Base-by-base conservation (phyloP, 768 basidiomycete species). In the Russula sp. region DNA sequence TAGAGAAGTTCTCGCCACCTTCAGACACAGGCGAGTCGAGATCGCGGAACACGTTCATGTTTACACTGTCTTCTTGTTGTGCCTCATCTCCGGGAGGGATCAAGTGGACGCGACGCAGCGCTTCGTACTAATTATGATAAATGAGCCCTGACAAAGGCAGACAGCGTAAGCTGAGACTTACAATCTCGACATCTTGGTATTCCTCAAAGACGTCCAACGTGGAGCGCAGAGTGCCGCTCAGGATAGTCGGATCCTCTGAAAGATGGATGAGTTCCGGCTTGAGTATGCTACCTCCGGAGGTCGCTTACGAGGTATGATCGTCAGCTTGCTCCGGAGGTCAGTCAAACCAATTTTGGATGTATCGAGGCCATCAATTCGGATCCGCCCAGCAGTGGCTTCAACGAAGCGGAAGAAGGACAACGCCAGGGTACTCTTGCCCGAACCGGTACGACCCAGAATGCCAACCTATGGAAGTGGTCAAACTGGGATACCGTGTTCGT, bases 381-480 rank as follows among this genome's bases (percentile, higher is more conserved):
- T 93, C 7, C 77, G 78, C 6, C 92, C 92, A 68, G 86, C 79
- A 0, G 84, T 84, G 1, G 92, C 85, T 70, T 95, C 91, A n/a
- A 95, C 91, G 70, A 93, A 91, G 27, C 89, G 83, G 83, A 95
- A 93, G 76, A 94, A 89, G 8, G 88, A 88, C 13, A 94, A 77
- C 0, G 91, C 91, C 13, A 90, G 78, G 1, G 90, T 91, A 68
- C 87, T 88, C 76, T 92, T 92, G 39, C 90, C 89, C 8, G 73
- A 76, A 18, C 73, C 86, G 0, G 87, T 89, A 62, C 87, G 77
- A 50, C 87, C 88, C 1, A 89, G 76, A 60, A 89, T 85, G 22
- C 88, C 88, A 57, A 89, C 71, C 86, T 87, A 67, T 22, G 32
- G 18, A 44, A 44, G 52, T 10, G 13, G 63, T 47, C 64, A 62